phyloP scores from a whole-genome alignment of 2,329 filamentous ascomycete species.

The Pestalotiopsis sp. region DNA sequence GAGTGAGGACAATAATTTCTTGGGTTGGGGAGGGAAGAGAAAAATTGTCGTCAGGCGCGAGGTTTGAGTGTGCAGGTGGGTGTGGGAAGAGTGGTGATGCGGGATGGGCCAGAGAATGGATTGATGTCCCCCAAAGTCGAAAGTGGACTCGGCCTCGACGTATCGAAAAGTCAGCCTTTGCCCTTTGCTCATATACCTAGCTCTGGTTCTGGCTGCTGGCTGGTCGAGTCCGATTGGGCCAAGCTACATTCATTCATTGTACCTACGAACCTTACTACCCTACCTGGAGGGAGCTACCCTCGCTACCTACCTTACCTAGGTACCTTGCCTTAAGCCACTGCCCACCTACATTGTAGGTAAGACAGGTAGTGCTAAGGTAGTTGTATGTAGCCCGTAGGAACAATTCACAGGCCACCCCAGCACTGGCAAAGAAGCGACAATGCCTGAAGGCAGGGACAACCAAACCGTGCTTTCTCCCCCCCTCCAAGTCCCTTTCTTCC shows the following conservation, averaged over 20 bases:
- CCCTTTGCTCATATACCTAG: neutral
- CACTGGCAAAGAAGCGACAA: too few species aligned
- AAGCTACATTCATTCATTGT: too few species aligned
- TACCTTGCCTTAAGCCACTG: neutral
- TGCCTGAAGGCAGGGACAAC: too few species aligned
- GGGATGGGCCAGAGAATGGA: neutral
- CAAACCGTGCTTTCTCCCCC: too few species aligned
- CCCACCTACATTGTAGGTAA: too few species aligned
- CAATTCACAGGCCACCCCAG: too few species aligned
- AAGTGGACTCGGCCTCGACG: slow-evolving; percentile 3
- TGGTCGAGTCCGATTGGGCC: neutral
- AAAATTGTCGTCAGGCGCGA: neutral
- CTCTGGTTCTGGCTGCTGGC: neutral
- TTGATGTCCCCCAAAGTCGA: neutral
- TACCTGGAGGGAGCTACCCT: too few species aligned
- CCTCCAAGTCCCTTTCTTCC: too few species aligned
- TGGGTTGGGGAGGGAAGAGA: neutral
- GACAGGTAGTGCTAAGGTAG: too few species aligned
- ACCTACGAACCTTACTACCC: too few species aligned
- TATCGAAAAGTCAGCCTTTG: neutral
- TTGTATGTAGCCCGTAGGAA: too few species aligned
- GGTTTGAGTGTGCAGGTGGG: neutral
- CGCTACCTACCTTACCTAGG: neutral
- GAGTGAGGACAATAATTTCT: neutral
- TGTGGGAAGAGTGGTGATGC: slow-evolving; percentile 4